These are phyloP conservation scores for Laburnicola sp. DNA, from an alignment of 2,329 filamentous ascomycete species.

Conservation along the genomic window DNA sequence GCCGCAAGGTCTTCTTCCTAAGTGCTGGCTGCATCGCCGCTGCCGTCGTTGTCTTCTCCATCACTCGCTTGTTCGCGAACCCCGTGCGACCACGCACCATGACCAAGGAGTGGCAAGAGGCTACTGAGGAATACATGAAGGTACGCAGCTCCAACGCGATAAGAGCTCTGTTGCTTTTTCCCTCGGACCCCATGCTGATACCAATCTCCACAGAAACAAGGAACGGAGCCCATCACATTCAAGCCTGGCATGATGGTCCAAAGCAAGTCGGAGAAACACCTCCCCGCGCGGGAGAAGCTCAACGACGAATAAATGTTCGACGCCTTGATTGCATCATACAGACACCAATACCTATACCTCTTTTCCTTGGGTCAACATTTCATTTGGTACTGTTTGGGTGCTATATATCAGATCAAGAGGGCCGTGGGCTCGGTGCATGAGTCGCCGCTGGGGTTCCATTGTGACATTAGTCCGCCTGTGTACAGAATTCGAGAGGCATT, in stretches of 20 bases:
- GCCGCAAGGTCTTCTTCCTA: conserved; percentile 75
- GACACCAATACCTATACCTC: conserved; percentile 37
- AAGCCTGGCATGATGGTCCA: conserved; percentile 48
- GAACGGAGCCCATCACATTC: conserved; percentile 44
- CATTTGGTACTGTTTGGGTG: conserved; percentile 44
- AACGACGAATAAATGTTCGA: conserved; percentile 38
- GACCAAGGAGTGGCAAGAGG: conserved; percentile 97
- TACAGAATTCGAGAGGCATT: conserved; percentile 45
- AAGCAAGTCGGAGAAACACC: conserved; percentile 42
- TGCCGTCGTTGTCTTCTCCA: conserved; percentile 71
- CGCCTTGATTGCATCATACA: conserved; percentile 28
- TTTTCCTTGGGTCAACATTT: conserved; percentile 43
- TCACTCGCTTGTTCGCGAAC: conserved; percentile 69
- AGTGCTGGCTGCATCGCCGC: conserved; percentile 68
- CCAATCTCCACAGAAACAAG: conserved; percentile 37
- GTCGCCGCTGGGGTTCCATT: conserved; percentile 31
- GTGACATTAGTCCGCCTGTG: conserved; percentile 45
- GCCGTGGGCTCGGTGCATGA: conserved; percentile 18
- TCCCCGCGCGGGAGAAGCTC: conserved; percentile 29
- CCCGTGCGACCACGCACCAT: conserved; percentile 75
- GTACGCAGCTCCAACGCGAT: conserved; percentile 56
- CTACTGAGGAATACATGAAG: conserved; percentile 89
- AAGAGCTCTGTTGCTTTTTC: neutral
- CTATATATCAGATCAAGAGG: conserved; percentile 34
- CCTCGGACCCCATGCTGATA: conserved; percentile 7